Evolutionary conservation across 2,329 filamentous ascomycete species (phyloP), one percentile per base, ranked within the genome.

Genomic region (Beauveria bassiana): DNA sequence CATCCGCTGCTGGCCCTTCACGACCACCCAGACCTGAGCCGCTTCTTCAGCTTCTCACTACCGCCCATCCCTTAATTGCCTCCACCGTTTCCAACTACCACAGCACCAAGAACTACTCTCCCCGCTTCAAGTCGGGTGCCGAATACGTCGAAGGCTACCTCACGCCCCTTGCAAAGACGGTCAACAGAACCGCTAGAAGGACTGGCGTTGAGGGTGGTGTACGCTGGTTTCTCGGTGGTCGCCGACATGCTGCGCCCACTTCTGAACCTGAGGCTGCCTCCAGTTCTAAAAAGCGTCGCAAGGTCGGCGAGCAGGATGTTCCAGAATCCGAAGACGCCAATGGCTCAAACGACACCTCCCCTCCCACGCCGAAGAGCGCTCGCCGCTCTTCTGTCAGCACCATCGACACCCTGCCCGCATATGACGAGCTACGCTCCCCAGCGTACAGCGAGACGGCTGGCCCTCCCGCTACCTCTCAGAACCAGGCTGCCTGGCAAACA

Each of bases 61-160:
- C 91, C 2, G 90, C 90, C 1, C 92, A 97, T 70, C 93, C 93
- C 0, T 80, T 96, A 64, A 83, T 97, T 18, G 91, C 90, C 10
- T 91, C 86, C 31, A 91, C 92, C 0, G 93, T 96, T 67, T 91
- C 90, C 66, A 87, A 88, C 58, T 98, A 98, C 72, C 88, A 89
- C 31, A 87, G 84, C 3, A 92, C 90, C 12, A 97, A 98, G 74
- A 91, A 93, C 67, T 96, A 93, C 69, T 96, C 91, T 1, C 92
- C 93, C 0, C 84, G 89, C 2, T 91, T 97, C 71, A 92, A 90
- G 73, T 89, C 90, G n/a, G 86, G 92, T 64, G 93, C 91, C 54
- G 91, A 96, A 72, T 91, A 96, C 68, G 87, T 97, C 22, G 93
- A 98, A 73, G 88, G 90, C 52, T 93, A 91, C 67, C 85, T 96